Evolutionary conservation across 208 protist genomes (phyloP), one percentile per base, ranked within the genome.

Genomic region (Leishmania mexicana): DNA sequence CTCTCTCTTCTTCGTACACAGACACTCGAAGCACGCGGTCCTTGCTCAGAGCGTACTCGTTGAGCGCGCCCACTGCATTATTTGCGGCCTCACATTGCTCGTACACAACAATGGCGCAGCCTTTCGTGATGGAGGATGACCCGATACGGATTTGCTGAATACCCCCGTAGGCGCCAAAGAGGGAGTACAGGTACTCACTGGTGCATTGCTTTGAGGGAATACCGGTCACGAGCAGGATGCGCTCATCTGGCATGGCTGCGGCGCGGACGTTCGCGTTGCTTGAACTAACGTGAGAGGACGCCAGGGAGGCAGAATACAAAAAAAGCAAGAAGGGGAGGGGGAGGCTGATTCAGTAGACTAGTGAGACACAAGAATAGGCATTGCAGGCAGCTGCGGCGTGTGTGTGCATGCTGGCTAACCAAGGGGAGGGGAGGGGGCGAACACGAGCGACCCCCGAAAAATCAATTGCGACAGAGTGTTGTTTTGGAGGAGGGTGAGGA

Each of bases 61-160:
- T 89, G 40, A 97, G 78, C n/a, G 86, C 87, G 24, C 85, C 81
- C 10, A 95, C 84, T 6, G 94, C 94, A 19, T 87, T 84, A 65
- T 85, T 84, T 3, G 94, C 92, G 4, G 91, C 80, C n/a, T 97
- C 94, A 77, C 94, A 97, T 24, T 92, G 87, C 83, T 97, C 92
- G 75, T 97, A 97, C 2, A 97, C 92, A 47, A 97, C 89, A 87
- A 97, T 95, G 64, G 90, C 92, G 79, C 91, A 97, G 0, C 92
- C 92, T 62, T 93, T 95, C 6, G 94, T 96, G 31, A 92, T 86
- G 13, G 81, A 83, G 73, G 90, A 89, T 68, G 87, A 88, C 0
- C 92, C 92, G 19, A 95, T 82, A 10, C 94, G 89, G 35, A 97
- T 85, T 80, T 97, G 93, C 75, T 94, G 94, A 74, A 97, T 90